Conservation (phyloP, 768 basidiomycete genomes). For the Cyclocybe aegerita region DNA sequence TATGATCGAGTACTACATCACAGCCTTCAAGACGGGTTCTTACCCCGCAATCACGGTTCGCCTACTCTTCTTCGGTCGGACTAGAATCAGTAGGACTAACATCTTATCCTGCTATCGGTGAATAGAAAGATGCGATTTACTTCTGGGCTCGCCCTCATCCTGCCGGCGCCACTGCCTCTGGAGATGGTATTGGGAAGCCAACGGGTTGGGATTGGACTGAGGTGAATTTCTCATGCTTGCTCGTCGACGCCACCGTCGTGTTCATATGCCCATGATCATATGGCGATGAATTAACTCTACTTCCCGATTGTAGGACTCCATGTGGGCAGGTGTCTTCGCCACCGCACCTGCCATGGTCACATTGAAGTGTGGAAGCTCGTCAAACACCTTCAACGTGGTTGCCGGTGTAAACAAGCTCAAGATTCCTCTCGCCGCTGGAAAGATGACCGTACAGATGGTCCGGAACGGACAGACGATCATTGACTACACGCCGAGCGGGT, state of each 20-base stretch:
- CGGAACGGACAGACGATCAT: slow-evolving; percentile 51
- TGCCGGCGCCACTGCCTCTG: slow-evolving; percentile 39
- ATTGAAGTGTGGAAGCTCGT: slow-evolving; percentile 42
- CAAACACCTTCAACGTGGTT: slow-evolving; percentile 39
- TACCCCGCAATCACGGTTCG: slow-evolving; percentile 59
- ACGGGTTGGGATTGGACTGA: slow-evolving; percentile 50
- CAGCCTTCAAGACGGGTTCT: slow-evolving; percentile 64
- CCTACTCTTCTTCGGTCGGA: slow-evolving; percentile 22
- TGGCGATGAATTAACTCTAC: background rate
- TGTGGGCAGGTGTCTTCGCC: slow-evolving; percentile 68
- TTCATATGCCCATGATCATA: background rate
- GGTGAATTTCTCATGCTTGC: slow-evolving; percentile 31
- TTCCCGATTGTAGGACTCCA: slow-evolving; percentile 40
- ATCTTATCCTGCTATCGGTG: background rate
- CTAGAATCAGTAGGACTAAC: background rate
- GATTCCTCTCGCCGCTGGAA: slow-evolving; percentile 52
- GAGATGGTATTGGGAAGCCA: slow-evolving; percentile 46
- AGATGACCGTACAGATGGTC: slow-evolving; percentile 55
- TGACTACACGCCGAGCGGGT: slow-evolving; percentile 45
- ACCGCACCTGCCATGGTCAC: slow-evolving; percentile 52
- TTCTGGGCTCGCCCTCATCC: slow-evolving; percentile 71
- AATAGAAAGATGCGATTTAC: slow-evolving; percentile 45
- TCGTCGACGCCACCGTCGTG: background rate
- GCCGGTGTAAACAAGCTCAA: slow-evolving; percentile 64
- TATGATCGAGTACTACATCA: slow-evolving; percentile 64